These are phyloP conservation scores for Solanum megistacrolobum DNA, from an alignment of 257 asterid species.

Conservation along the genomic window DNA sequence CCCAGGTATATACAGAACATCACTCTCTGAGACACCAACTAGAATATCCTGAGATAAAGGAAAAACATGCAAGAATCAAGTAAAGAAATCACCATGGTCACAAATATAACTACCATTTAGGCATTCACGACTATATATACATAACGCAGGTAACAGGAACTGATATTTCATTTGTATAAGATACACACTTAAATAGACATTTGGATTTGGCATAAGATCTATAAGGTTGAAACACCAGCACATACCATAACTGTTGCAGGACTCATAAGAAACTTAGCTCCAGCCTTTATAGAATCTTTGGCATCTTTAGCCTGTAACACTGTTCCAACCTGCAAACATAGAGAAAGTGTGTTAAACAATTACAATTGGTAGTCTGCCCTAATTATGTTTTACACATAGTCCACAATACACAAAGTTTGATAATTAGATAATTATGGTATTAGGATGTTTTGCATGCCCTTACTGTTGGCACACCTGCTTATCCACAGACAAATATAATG, in stretches of 20 bases:
- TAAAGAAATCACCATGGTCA: background rate
- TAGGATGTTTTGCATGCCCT: background rate
- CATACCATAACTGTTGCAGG: conserved; percentile 73
- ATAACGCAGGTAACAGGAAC: background rate
- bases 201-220: background rate
- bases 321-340: conserved; percentile 59
- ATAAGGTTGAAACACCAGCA: background rate
- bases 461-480: background rate
- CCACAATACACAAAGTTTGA: background rate
- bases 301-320: conserved; percentile 47
- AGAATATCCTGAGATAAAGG: conserved; percentile 43
- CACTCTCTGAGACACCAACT: conserved; percentile 34
- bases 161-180: background rate
- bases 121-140: background rate
- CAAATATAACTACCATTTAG: background rate
- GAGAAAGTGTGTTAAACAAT: background rate
- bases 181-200: background rate
- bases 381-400: background rate
- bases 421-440: no score
- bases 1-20: conserved; percentile 77
- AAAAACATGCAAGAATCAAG: background rate
- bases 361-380: background rate
- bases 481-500: background rate
- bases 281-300: conserved; percentile 36
- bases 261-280: conserved; percentile 85